Conservation (phyloP, 2,329 filamentous ascomycete species). For the Diaporthe eres region DNA sequence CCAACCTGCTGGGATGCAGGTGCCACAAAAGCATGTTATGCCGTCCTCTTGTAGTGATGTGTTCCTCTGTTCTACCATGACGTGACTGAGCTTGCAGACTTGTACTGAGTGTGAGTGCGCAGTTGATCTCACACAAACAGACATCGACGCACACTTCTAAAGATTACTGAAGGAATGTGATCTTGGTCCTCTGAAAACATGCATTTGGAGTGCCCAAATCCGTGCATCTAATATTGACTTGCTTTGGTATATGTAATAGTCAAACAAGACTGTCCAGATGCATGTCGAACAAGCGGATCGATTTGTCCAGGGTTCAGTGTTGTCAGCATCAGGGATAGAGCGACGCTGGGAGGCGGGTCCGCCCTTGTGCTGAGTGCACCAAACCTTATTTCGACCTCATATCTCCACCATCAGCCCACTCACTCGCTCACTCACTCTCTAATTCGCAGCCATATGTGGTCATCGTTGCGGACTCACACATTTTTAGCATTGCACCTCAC, state of each 20-base stretch:
- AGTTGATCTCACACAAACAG: neutral
- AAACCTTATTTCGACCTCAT: slow-evolving; percentile 21
- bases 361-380: slow-evolving; percentile 1
- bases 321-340: slow-evolving; percentile 22
- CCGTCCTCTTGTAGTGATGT: neutral
- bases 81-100: too few species aligned
- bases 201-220: neutral
- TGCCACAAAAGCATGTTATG: neutral
- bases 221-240: too few species aligned
- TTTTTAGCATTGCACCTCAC: too few species aligned
- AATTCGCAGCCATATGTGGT: too few species aligned
- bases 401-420: neutral
- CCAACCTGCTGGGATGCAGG: neutral
- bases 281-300: neutral
- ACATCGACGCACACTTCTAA: neutral
- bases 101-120: neutral
- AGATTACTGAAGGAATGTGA: neutral
- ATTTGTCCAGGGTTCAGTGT: neutral
- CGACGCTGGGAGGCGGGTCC: neutral
- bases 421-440: too few species aligned
- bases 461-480: too few species aligned
- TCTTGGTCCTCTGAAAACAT: neutral
- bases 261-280: too few species aligned
- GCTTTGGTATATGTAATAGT: neutral
- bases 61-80: neutral